Conservation (phyloP, 2,329 filamentous ascomycete species). For the Sclerotinia nivalis region DNA sequence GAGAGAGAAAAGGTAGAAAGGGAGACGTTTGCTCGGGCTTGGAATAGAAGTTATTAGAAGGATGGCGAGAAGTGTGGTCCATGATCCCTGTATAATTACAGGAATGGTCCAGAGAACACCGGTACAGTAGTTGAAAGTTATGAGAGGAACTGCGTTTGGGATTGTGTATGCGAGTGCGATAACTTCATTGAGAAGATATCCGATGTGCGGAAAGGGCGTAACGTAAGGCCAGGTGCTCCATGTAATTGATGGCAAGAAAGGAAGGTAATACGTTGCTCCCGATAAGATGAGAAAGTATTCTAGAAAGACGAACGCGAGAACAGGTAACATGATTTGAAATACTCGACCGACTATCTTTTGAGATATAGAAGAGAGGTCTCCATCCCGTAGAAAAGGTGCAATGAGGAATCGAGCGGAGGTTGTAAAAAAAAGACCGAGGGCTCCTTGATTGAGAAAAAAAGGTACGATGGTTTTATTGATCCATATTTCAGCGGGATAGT, state of each 20-base stretch:
- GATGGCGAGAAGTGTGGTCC: slow-evolving; percentile 46
- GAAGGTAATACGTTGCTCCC: slow-evolving; percentile 46
- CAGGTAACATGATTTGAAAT: slow-evolving; percentile 50
- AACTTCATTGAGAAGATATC: slow-evolving; percentile 47
- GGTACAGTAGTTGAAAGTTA: slow-evolving; percentile 51
- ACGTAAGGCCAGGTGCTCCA: slow-evolving; percentile 52
- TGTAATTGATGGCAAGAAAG: slow-evolving; percentile 49
- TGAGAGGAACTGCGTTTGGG: slow-evolving; percentile 50
- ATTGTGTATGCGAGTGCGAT: slow-evolving; percentile 49
- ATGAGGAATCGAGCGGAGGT: slow-evolving; percentile 50
- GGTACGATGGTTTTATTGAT: slow-evolving; percentile 46
- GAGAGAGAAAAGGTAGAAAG: slow-evolving; percentile 47
- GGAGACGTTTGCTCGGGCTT: slow-evolving; percentile 49
- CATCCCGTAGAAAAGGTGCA: slow-evolving; percentile 46
- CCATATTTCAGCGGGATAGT: slow-evolving; percentile 46
- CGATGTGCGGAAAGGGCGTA: slow-evolving; percentile 44
- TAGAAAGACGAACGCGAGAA: slow-evolving; percentile 46
- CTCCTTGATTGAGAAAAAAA: slow-evolving; percentile 49
- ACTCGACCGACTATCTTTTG: slow-evolving; percentile 48
- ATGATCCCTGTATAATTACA: slow-evolving; percentile 50
- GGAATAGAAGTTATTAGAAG: slow-evolving; percentile 49
- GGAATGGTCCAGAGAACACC: slow-evolving; percentile 53
- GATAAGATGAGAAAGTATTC: slow-evolving; percentile 51
- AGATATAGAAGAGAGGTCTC: slow-evolving; percentile 47
- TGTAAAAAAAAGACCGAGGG: slow-evolving; percentile 52